Evolutionary conservation across 2,329 filamentous ascomycete genomes (phyloP).

Genomic region (Emmonsiellopsis sp.): DNA sequence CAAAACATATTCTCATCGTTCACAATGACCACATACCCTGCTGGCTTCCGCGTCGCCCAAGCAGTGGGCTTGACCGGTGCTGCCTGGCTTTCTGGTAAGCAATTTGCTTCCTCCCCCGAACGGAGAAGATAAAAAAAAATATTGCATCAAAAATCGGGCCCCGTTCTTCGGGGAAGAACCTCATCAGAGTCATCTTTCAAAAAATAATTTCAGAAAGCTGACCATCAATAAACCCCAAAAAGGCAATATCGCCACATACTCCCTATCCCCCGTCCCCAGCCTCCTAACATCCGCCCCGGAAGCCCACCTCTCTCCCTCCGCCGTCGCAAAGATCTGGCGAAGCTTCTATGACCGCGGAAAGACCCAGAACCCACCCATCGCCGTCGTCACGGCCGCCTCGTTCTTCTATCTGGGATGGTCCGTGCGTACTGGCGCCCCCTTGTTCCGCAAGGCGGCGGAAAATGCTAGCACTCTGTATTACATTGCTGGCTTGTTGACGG

Average conservation of each 20-base stretch:
- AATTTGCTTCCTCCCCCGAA: neutral
- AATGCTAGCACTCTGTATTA: conserved; percentile 15
- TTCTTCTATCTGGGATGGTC: conserved; percentile 32
- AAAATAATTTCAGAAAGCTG: neutral
- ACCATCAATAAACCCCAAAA: conserved; percentile 3
- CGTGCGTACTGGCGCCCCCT: conserved; percentile 8
- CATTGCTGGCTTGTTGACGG: conserved; percentile 19
- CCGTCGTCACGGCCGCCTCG: conserved; percentile 43
- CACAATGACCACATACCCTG: neutral
- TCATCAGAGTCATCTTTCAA: too few relatives aligned
- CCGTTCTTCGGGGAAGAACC: too few relatives aligned
- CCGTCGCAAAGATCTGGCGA: conserved; percentile 23
- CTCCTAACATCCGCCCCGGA: conserved; percentile 16
- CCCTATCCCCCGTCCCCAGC: conserved; percentile 16
- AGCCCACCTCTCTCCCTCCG: conserved; percentile 7
- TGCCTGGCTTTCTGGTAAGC: conserved; percentile 22
- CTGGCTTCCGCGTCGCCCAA: conserved; percentile 17
- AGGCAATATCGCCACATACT: conserved; percentile 21
- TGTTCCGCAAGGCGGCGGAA: conserved; percentile 6
- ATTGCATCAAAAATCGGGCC: neutral
- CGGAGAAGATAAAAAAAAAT: neutral
- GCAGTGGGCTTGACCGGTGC: conserved; percentile 20
- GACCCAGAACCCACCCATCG: conserved; percentile 42
- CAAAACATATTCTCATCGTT: neutral
- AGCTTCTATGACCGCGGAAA: conserved; percentile 40